Base-by-base conservation (phyloP, 2,329 filamentous ascomycete genomes). In the Pseudogymnoascus sp. region DNA sequence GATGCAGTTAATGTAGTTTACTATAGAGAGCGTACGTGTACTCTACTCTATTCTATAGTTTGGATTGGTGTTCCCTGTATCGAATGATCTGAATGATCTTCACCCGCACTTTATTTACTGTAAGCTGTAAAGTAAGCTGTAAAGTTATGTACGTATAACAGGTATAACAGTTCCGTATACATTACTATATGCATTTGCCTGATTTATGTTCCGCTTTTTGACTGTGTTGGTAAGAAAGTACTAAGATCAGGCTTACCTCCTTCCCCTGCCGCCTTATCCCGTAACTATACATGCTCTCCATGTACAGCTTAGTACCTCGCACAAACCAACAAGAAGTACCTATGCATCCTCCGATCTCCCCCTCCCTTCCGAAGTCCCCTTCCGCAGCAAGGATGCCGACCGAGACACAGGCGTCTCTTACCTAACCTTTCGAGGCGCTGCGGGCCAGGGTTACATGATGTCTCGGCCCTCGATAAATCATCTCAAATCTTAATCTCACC, bases 401-500 rank as follows among this genome's bases (percentile, higher is more conserved):
- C 21, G 42, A 47, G 42, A 47, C 19, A 47, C 10, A 17, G 42
- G 5, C 21, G 21, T 47, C 15, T 26, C 42, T 15, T n/a, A 42
- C 33, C 33, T 36, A 40, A 42, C 38, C 38, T 19, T 5, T 36
- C 33, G 33, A 15, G 13, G 11, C 4, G 17, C 42, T 47, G 42
- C 21, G 42, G 42, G 42, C 42, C 42, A 47, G 42, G 42, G 42
- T 47, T 47, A 47, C 42, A 47, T 10, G 21, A 11, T 47, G 42
- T 47, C 42, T 47, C 42, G 42, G 42, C 42, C 42, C 42, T 47
- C 42, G 42, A 47, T 47, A 47, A 47, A 47, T 47, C 42, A 47
- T 47, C 42, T 47, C 42, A 47, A 47, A 47, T 47, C 42, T 47
- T 47, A 47, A 47, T 47, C 42, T 47, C 42, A 47, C 42, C 42